Evolutionary conservation across 2,329 filamentous ascomycete genomes (phyloP), one percentile per base, ranked within the genome.

Genomic region (Paraphoma sp.): DNA sequence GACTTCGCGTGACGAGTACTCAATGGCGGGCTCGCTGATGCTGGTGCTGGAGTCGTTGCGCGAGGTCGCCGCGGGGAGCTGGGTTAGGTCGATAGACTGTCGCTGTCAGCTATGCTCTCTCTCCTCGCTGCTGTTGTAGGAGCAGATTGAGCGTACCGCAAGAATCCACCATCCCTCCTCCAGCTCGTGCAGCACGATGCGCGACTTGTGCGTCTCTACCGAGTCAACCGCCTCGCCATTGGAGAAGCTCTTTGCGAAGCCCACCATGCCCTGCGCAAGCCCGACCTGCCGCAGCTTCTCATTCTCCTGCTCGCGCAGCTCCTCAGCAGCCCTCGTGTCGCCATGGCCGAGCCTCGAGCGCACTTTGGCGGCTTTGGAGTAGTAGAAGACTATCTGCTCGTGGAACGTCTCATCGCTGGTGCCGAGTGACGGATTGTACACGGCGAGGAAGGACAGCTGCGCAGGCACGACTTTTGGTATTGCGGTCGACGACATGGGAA

Each of bases 111-210:
- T 14, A 14, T 16, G 16, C 18, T 30, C 5, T 45, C 7, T 45
- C 5, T 14, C 23, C 23, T 23, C 23, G 23, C 23, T 23, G 23
- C 23, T 23, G 23, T 23, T 3, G 23, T 23, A 23, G 23, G 23
- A 23, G 23, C 23, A 23, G 23, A 23, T 3, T 12, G n/a, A 12
- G 29, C 90, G 72, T 82, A 96, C 93, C 59, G 92, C 93, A 57
- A 98, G 81, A 60, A 98, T 88, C 96, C 96, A 99, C 95, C 95
- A 99, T 30, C 91, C 91, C 14, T 86, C 81, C 76, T 99, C 94
- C 62, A 99, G 79, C 80, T 99, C 93, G 68, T 92, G 87, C 44
- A 97, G 80, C 33, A 98, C 83, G 33, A 97, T 89, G 31, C 93
- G 86, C 48, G 89, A 88, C 80, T 91, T 95, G 68, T 97, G 91